Evolutionary conservation across 2,329 filamentous ascomycete genomes (phyloP), one percentile per base, ranked within the genome.

Genomic region (Ophiostoma tasmaniense): DNA sequence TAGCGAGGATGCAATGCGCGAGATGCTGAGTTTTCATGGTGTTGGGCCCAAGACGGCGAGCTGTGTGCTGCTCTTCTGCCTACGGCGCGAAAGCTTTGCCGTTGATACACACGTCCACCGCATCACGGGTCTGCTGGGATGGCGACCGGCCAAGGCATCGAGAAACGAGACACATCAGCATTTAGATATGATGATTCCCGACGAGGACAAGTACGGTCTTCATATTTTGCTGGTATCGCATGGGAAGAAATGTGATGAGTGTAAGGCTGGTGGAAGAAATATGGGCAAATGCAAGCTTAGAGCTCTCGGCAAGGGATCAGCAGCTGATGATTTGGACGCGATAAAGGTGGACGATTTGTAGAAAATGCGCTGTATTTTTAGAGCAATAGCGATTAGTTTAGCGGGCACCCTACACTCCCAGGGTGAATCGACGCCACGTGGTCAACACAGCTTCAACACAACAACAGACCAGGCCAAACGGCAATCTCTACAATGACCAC

Each of bases 11-110:
- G 64, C 64, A 11, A 65, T 65, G 64, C 64, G 64, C 64, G 64
- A 65, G 64, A 42, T 65, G 35, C 64, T 65, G 0, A 28, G 35
- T 22, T 65, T 65, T 20, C 64, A 42, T 22, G 64, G 64, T 37
- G 35, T 65, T 7, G 64, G 64, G 13, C 64, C 64, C 64, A 65
- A 65, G 64, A 65, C 64, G 64, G 64, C 64, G 4, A 65, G 64
- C 22, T 65, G 64, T 14, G 64, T 65, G 22, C 37, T 65, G 35
- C 37, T 65, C 10, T 65, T 65, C 14, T 65, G 64, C 6, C 37
- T 65, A 14, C n/a, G 37, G n/a, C 35, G 64, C 13, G 64, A 65
- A 13, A 65, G 64, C 37, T 65, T 65, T 20, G 64, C 64, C 13
- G 64, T 65, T 22, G 64, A 65, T 37, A 65, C 64, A 13, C 64